phyloP scores from a whole-genome alignment of 495 filamentous ascomycete species.

The Aspergillus carlsbadensis region DNA sequence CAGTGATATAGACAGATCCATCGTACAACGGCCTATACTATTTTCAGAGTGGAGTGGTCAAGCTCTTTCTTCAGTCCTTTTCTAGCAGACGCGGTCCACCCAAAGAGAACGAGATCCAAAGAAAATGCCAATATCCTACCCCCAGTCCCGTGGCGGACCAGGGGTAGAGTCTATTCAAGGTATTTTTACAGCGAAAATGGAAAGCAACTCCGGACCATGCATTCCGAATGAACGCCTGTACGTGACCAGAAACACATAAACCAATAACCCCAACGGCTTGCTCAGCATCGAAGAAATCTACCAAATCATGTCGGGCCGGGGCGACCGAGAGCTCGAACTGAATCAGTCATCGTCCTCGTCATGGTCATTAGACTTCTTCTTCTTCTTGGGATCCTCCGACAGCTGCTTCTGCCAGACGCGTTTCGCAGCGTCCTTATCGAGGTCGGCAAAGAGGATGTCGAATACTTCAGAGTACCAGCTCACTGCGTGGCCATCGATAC shows the following conservation, averaged over 20 bases:
- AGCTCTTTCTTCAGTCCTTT: constrained; percentile 4
- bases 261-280: constrained; percentile 3
- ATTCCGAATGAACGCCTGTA: constrained; percentile 26
- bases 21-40: constrained; percentile 7
- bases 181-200: constrained; percentile 10
- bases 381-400: constrained; percentile 54
- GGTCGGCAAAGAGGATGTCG: constrained; percentile 79
- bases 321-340: constrained; percentile 3
- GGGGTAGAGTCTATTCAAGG: constrained; percentile 3
- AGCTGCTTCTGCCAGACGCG: constrained; percentile 71
- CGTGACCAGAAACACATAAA: constrained; percentile 20
- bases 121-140: neutral
- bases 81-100: neutral
- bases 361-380: constrained; percentile 40
- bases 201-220: constrained; percentile 28
- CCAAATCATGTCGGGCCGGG: constrained; percentile 11
- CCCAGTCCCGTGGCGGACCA: neutral
- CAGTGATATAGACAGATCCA: constrained; percentile 10
- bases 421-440: constrained; percentile 73
- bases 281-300: constrained; percentile 17
- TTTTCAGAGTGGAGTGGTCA: constrained; percentile 23
- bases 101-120: constrained; percentile 4
- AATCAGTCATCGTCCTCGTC: constrained; percentile 39
- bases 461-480: constrained; percentile 96
- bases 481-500: constrained; percentile 83